phyloP scores from a whole-genome alignment of 2,329 filamentous ascomycete genomes.

The Ophiocordyceps camponoti-saundersi region DNA sequence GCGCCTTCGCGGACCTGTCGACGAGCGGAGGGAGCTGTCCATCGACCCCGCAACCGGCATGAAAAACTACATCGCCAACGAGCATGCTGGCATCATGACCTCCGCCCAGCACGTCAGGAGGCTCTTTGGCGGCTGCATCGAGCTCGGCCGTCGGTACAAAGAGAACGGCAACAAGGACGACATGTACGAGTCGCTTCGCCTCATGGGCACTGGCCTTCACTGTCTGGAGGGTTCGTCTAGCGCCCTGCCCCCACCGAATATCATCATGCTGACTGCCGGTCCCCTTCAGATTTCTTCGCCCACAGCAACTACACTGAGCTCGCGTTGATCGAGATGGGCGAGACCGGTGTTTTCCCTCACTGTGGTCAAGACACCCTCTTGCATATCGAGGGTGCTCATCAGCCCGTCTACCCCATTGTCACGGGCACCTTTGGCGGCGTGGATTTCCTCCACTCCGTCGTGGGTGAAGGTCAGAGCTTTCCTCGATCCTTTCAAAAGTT shows the following conservation, averaged over 20 bases:
- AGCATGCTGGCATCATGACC: conserved; percentile 60
- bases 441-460: conserved; percentile 83
- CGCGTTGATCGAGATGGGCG: conserved; percentile 72
- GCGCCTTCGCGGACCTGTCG: conserved; percentile 65
- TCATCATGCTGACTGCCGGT: neutral
- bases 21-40: conserved; percentile 61
- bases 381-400: conserved; percentile 46
- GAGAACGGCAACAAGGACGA: conserved; percentile 45
- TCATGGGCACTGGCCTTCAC: conserved; percentile 77
- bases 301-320: conserved; percentile 91
- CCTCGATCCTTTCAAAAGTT: neutral
- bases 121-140: conserved; percentile 57
- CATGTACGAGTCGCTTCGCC: conserved; percentile 69
- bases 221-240: conserved; percentile 52
- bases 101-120: conserved; percentile 62
- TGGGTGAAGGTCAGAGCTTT: conserved; percentile 35
- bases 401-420: conserved; percentile 60
- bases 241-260: too few species aligned
- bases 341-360: conserved; percentile 69
- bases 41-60: conserved; percentile 62
- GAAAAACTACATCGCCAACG: conserved; percentile 92
- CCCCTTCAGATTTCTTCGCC: conserved; percentile 56
- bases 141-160: conserved; percentile 60
- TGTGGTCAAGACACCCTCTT: conserved; percentile 62
- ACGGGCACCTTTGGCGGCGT: conserved; percentile 92